Base-by-base conservation (phyloP, 805 yeast genomes). In the Ogataea kodamae region DNA sequence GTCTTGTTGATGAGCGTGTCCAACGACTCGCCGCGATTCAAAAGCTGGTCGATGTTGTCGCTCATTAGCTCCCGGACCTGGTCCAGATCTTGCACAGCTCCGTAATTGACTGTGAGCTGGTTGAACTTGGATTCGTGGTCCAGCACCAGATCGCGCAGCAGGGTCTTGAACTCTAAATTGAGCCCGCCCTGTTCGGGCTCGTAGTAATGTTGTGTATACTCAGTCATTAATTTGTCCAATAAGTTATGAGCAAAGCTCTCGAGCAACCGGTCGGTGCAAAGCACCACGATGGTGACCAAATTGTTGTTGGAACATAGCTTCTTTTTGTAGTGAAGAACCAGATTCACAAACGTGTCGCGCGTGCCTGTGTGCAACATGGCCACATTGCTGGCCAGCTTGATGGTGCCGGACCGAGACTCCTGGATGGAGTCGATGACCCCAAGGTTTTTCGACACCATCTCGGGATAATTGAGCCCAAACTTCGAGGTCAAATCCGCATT, bases 1-100 rank as follows among this genome's bases (percentile, higher is more conserved):
- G 96, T 87, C 55, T 86, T 86, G 55, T 80, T 84, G 18, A 86
- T 90, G 43, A 86, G 65, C 23, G 72, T 58, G 45, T 76, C 73
- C 39, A 86, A 75, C 33, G 83, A 71, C 49, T 86, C 95, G 13
- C 94, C 95, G 32, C 96, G 71, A 45, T 76, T 77, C 46, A 86
- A 62, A 16, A 87, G 70, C 52, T 76, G 69, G 48, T 78, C 86
- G 34, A 82, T 77, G 49, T 82, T 83, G 40, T 79, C 83, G 39
- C 77, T 70, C 88, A 82, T 80, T 42, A 82, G 57, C 33, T 72
- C 72, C 44, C 80, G 65, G 15, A 82, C 83, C 50, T 78, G 78
- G 35, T 74, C 75, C 13, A 81, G 68, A 40, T 82, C 88, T 37
- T 64, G 70, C 39, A 43, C 52, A 16, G 55, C 37, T 23, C 54